These are phyloP conservation scores for Penstemon davidsonii DNA, from an alignment of 257 asterid species.

Conservation along the genomic window DNA sequence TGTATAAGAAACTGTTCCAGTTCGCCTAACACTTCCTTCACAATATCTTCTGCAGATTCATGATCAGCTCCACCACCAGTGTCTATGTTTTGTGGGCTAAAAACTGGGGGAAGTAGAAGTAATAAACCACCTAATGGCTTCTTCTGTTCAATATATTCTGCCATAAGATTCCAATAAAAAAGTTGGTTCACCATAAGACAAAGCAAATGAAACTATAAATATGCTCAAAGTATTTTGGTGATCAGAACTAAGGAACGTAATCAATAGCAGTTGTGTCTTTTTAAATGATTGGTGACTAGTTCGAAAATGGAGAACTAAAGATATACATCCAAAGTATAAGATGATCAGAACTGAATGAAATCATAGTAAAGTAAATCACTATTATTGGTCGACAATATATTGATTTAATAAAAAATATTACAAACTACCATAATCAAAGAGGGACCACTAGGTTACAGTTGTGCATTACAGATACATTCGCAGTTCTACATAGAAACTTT, in stretches of 20 bases:
- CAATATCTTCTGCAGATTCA: slow-evolving; percentile 36
- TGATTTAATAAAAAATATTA: no score
- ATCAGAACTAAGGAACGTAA: no score
- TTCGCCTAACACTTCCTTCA: slow-evolving; percentile 51
- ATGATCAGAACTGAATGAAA: no score
- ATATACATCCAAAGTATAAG: no score
- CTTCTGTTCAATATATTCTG: slow-evolving; percentile 80
- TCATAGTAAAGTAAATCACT: no score
- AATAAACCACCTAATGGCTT: slow-evolving; percentile 87
- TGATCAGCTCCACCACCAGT: slow-evolving; percentile 40
- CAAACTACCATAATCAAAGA: no score
- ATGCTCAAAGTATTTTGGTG: not conserved
- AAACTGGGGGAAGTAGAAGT: slow-evolving; percentile 72
- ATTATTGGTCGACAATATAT: no score
- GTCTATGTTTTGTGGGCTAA: slow-evolving; percentile 53
- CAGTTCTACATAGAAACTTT: not conserved
- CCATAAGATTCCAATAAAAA: slow-evolving; percentile 30
- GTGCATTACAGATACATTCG: not conserved
- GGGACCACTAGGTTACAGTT: not conserved
- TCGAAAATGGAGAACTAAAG: no score
- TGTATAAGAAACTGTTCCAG: slow-evolving; percentile 72
- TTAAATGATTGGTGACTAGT: no score
- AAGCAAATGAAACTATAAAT: not conserved
- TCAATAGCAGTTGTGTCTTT: no score
- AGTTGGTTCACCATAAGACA: slow-evolving; percentile 20